A percentile compares a stretch with the other conserved stretches of the same genome.
Evolutionary conservation across 768 basidiomycete genomes (phyloP).

Genomic region (Daedaleopsis nitida): DNA sequence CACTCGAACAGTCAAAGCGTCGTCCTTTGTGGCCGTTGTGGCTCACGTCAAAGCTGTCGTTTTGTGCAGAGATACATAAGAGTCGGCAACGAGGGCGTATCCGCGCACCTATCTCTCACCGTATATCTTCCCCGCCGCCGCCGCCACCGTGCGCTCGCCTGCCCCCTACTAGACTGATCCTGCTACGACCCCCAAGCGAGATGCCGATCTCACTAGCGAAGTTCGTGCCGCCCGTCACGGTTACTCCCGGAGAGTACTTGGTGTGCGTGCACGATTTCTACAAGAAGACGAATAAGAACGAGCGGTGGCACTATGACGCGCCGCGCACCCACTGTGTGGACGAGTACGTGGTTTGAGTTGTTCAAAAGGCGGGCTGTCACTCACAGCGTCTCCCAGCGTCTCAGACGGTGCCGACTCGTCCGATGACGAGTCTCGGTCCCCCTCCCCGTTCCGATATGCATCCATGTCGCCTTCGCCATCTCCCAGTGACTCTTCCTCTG

Average conservation of each 20-base stretch:
- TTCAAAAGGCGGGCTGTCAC: not conserved
- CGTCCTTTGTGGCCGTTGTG: no score
- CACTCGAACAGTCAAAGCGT: no score
- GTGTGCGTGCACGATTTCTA: conserved; percentile 2
- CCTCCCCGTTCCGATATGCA: no score
- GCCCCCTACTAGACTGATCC: no score
- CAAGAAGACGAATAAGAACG: not conserved
- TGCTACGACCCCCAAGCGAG: not conserved
- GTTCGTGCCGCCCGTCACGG: not conserved
- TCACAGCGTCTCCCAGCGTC: not conserved
- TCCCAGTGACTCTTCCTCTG: no score
- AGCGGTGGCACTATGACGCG: not conserved
- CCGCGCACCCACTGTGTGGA: not conserved
- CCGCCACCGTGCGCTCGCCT: no score
- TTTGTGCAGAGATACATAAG: no score
- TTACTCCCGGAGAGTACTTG: conserved; percentile 12
- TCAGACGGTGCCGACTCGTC: not conserved
- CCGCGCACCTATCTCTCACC: no score
- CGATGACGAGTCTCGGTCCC: not conserved
- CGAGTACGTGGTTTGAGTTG: not conserved
- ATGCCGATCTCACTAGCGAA: conserved; percentile 1
- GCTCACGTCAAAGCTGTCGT: no score
- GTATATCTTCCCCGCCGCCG: no score
- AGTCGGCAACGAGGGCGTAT: no score
- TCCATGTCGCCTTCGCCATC: no score